Evolutionary conservation across 2,329 filamentous ascomycete genomes (phyloP).

Genomic region (Cordyceps fumosorosea): DNA sequence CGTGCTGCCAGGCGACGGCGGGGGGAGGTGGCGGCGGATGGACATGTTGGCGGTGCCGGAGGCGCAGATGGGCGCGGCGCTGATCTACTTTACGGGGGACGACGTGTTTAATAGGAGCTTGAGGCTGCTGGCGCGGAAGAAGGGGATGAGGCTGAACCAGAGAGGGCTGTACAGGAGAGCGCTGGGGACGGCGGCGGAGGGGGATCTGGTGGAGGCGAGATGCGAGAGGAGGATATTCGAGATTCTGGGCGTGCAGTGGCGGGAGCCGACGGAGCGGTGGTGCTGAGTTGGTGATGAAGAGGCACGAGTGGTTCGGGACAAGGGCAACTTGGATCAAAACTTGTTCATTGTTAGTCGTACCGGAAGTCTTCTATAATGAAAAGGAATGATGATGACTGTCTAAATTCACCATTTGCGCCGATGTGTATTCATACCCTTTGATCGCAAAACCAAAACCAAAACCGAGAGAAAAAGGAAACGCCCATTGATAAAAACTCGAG

Average conservation of each 20-base stretch:
- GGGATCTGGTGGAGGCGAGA: constrained; percentile 64
- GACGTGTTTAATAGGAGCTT: constrained; percentile 91
- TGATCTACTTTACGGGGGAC: constrained; percentile 95
- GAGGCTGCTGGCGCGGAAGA: constrained; percentile 70
- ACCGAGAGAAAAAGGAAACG: no score
- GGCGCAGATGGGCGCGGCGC: constrained; percentile 70
- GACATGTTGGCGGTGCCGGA: constrained; percentile 80
- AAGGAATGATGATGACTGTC: no score
- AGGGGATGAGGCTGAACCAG: constrained; percentile 81
- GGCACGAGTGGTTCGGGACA: not conserved
- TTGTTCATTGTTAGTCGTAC: no score
- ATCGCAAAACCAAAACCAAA: not conserved
- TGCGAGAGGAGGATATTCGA: constrained; percentile 78
- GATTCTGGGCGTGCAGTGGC: constrained; percentile 75
- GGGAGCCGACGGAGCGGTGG: constrained; percentile 68
- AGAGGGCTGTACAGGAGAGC: constrained; percentile 63
- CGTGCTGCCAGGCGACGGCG: constrained; percentile 49
- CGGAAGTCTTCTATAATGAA: no score
- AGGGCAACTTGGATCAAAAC: no score
- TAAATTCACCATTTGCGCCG: no score
- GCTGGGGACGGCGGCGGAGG: constrained; percentile 49
- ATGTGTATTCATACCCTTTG: not conserved
- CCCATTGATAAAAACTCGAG: not conserved
- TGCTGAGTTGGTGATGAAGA: constrained; percentile 44
- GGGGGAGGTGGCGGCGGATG: constrained; percentile 65